These are phyloP conservation scores for Globisporangium alternatum DNA, from an alignment of 352 stramenopile genomes.

Conservation along the genomic window DNA sequence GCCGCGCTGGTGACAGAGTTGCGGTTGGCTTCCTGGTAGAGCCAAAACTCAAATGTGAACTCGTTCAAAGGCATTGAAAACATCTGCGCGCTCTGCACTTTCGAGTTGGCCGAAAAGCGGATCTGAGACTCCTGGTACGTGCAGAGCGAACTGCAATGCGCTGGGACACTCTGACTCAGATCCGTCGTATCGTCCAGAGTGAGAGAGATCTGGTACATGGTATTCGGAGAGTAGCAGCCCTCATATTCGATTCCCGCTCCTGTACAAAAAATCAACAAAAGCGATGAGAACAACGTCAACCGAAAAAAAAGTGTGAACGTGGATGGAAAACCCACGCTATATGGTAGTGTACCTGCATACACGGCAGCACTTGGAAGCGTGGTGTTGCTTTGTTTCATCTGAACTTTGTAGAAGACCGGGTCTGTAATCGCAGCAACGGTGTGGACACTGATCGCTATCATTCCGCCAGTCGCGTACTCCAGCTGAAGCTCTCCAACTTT, in stretches of 20 bases:
- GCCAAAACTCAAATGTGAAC: conserved; percentile 48
- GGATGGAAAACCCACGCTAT: background rate
- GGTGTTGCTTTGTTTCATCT: conserved; percentile 19
- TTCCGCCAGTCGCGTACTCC: conserved; percentile 38
- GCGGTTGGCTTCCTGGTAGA: conserved; percentile 20
- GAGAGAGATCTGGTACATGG: conserved; percentile 24
- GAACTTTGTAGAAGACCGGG: conserved; percentile 32
- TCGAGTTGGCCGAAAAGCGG: conserved; percentile 23
- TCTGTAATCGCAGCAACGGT: conserved; percentile 4
- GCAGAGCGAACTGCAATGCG: conserved; percentile 29
- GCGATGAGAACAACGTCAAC: background rate
- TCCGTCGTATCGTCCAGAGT: background rate
- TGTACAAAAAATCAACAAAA: conserved; percentile 12
- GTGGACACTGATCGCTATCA: conserved; percentile 28
- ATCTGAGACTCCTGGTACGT: conserved; percentile 30
- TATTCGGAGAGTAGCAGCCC: conserved; percentile 26
- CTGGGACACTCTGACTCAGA: conserved; percentile 12
- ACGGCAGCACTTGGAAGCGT: conserved; percentile 9
- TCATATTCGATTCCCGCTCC: conserved; percentile 30
- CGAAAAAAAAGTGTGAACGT: background rate
- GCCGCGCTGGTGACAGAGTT: background rate
- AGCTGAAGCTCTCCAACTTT: conserved; percentile 23
- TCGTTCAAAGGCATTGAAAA: conserved; percentile 20
- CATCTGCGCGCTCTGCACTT: conserved; percentile 24
- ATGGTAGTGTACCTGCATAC: conserved; percentile 34